phyloP scores from a whole-genome alignment of 2,329 filamentous ascomycete genomes.

The Emericellopsis cladophorae region DNA sequence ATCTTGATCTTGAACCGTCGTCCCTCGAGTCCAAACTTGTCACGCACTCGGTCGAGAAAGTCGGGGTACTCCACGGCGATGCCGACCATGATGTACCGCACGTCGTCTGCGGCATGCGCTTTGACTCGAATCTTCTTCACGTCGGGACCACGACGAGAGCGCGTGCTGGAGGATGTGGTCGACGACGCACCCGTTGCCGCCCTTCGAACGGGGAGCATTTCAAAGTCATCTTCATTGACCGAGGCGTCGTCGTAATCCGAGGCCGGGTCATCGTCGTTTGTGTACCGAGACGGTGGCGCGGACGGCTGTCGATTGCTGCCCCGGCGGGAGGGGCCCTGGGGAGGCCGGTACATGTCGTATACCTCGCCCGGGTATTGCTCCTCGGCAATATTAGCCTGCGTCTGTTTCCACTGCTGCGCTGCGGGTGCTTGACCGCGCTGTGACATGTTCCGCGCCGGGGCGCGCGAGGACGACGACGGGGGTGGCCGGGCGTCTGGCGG shows the following conservation, averaged over 20 bases:
- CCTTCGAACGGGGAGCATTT: conserved; percentile 54
- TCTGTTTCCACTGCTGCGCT: conserved; percentile 14
- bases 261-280: conserved; percentile 73
- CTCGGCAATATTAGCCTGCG: conserved; percentile 34
- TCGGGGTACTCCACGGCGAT: conserved; percentile 61
- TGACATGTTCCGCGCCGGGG: conserved; percentile 29
- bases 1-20: conserved; percentile 81
- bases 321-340: background rate
- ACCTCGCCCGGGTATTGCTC: conserved; percentile 57
- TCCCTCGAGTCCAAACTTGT: conserved; percentile 66
- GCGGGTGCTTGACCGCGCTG: conserved; percentile 21
- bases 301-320: conserved; percentile 12
- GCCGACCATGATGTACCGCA: conserved; percentile 81
- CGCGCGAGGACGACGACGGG: conserved; percentile 30
- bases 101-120: conserved; percentile 78
- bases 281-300: conserved; percentile 43
- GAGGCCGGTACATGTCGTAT: conserved; percentile 46
- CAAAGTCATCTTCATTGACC: conserved; percentile 67
- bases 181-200: conserved; percentile 27
- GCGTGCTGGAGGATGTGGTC: conserved; percentile 35
- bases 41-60: conserved; percentile 65
- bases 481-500: conserved; percentile 28
- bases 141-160: conserved; percentile 49
- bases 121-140: conserved; percentile 78
- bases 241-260: conserved; percentile 59